phyloP scores from a whole-genome alignment of 371 early-diverging fungal genomes.

The Rhizomucor pusillus region DNA sequence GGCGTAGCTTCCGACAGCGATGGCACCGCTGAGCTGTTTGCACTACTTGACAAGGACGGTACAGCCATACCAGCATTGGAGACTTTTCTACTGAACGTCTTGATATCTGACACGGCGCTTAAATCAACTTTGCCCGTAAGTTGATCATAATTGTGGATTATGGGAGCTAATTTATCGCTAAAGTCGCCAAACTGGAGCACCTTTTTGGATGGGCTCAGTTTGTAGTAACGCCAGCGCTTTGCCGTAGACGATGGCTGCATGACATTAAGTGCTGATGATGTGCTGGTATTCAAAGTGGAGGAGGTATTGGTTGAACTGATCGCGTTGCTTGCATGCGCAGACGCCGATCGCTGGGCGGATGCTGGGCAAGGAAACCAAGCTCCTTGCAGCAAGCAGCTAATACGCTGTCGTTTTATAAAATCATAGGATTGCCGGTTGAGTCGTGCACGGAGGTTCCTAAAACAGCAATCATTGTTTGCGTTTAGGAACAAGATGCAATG shows the following conservation, averaged over 20 bases:
- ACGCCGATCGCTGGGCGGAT: constrained; percentile 16
- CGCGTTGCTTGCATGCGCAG: not conserved
- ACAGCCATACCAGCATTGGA: constrained; percentile 6
- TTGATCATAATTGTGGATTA: constrained; percentile 26
- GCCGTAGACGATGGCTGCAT: constrained; percentile 3
- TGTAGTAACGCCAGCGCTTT: constrained; percentile 61
- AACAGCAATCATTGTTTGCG: not conserved
- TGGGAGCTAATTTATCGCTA: constrained; percentile 37
- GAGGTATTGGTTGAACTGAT: not conserved
- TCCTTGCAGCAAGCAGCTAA: constrained; percentile 65
- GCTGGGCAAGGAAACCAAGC: constrained; percentile 67
- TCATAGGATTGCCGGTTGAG: constrained; percentile 68
- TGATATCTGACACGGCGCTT: constrained; percentile 51
- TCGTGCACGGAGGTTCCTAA: constrained; percentile 62
- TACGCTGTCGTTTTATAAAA: constrained; percentile 69
- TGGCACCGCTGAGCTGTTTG: not conserved
- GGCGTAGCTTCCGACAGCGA: not conserved
- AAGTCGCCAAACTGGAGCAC: constrained; percentile 71
- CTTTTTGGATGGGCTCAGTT: constrained; percentile 60
- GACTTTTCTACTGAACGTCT: constrained; percentile 32
- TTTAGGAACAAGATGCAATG: not conserved
- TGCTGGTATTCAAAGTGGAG: not conserved
- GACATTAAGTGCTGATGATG: not conserved
- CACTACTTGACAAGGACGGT: not conserved
- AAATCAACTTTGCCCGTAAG: constrained; percentile 56